phyloP scores from a whole-genome alignment of 202 grass and related monocot genomes.

The Carex sylvatica region DNA sequence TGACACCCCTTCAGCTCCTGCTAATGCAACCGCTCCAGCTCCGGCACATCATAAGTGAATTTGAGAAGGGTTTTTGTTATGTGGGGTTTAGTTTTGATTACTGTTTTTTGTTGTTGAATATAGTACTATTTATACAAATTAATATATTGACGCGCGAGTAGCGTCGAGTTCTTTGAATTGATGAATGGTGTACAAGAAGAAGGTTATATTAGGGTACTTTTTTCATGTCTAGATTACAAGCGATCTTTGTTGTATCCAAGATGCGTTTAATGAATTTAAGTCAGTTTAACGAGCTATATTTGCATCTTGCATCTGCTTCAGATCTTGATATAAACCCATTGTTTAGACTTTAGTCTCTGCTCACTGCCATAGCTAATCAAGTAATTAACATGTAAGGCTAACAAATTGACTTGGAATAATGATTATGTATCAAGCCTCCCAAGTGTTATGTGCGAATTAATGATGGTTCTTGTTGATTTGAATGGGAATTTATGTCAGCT shows the following conservation, averaged over 20 bases:
- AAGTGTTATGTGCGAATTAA: background rate
- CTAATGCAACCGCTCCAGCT: background rate
- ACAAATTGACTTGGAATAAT: background rate
- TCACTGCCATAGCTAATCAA: background rate
- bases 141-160: background rate
- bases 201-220: background rate
- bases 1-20: background rate
- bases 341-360: background rate
- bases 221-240: background rate
- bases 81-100: background rate
- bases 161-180: background rate
- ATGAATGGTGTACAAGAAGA: background rate
- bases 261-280: background rate
- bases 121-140: background rate
- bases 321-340: background rate
- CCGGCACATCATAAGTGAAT: background rate
- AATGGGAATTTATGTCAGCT: background rate
- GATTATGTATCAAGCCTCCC: background rate
- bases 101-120: background rate
- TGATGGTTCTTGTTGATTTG: background rate
- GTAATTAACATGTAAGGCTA: background rate
- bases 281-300: background rate
- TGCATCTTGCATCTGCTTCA: background rate
- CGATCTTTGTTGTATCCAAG: background rate
- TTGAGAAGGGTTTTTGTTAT: slow-evolving; percentile 5